Conservation (phyloP, 2,329 filamentous ascomycete genomes). For the Trichoderma koningii region DNA sequence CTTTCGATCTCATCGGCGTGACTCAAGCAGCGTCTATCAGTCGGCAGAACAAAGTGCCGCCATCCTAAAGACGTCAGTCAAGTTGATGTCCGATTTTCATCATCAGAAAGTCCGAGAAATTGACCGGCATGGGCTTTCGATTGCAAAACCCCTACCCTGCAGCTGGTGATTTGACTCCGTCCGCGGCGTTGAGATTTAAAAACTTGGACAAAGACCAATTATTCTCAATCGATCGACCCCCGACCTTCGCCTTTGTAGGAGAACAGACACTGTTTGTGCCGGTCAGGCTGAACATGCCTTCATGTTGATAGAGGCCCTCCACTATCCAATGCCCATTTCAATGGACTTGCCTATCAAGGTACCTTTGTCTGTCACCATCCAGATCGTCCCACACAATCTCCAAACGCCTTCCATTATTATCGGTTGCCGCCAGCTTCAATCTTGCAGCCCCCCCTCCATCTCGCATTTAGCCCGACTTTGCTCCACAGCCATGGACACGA, state of each 20-base stretch:
- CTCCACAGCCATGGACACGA: constrained; percentile 3
- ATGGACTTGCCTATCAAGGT: constrained; percentile 9
- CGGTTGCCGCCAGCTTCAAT: not conserved
- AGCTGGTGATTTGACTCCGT: not conserved
- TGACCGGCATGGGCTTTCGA: not conserved
- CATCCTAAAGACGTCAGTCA: not conserved
- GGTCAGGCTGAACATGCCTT: no score
- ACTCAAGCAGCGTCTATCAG: not conserved
- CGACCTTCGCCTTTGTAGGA: no score
- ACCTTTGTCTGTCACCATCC: not conserved
- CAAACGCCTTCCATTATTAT: not conserved
- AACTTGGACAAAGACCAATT: no score
- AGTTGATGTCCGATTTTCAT: not conserved
- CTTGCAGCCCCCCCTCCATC: not conserved
- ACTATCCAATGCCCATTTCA: no score
- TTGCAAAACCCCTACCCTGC: constrained; percentile 1
- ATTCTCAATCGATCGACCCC: no score
- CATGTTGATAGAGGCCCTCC: no score
- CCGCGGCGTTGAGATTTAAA: no score
- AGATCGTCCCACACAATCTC: no score
- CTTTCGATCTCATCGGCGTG: not conserved
- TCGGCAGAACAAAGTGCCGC: constrained; percentile 7
- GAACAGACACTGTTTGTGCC: no score
- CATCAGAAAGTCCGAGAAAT: not conserved
- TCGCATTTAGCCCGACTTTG: not conserved